Evolutionary conservation across 2,329 filamentous ascomycete species (phyloP), one percentile per base, ranked within the genome.

Genomic region (Microsporum ferrugineum): DNA sequence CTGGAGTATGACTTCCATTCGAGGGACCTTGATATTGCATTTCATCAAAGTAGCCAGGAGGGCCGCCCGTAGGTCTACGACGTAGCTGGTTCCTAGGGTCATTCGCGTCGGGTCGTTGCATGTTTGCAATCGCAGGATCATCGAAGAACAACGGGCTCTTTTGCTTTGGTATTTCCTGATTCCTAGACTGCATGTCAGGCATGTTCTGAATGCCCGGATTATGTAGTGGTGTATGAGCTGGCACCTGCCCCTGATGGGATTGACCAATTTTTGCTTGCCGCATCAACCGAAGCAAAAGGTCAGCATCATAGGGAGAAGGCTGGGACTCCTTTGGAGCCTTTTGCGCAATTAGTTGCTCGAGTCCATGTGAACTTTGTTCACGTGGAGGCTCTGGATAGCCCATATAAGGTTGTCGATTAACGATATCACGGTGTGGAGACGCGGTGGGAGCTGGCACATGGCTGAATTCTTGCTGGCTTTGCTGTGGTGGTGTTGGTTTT

Each of bases 201-300:
- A 74, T 71, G 65, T 70, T 71, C 59, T 33, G 57, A 5, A 70
- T 69, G 55, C 70, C 72, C 63, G 70, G 72, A 39, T 65, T 67
- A 23, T 70, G 70, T 3, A 72, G 67, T 63, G 64, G 69, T 2
- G 66, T 67, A 7, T 72, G 71, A 47, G 69, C 70, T 62, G 63
- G 70, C 53, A 67, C 66, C 60, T 68, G 65, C 57, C 67, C 62
- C 61, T 65, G 62, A 31, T 66, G 65, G 31, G 61, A 55, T 63
- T 64, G 60, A 59, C 72, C 63, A 36, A 76, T 67, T 49, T 71
- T 72, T 14, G 79, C 76, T 68, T 82, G 79, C 66, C 87, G 84
- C 88, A 96, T 94, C 34, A 96, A 80, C 63, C 86, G 88, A 74
- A 95, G 88, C 57, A 96, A 77, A 71, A 94, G 91, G 65, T 95